Evolutionary conservation across 2,329 filamentous ascomycete species (phyloP).

Genomic region (Arthroderma sp.): DNA sequence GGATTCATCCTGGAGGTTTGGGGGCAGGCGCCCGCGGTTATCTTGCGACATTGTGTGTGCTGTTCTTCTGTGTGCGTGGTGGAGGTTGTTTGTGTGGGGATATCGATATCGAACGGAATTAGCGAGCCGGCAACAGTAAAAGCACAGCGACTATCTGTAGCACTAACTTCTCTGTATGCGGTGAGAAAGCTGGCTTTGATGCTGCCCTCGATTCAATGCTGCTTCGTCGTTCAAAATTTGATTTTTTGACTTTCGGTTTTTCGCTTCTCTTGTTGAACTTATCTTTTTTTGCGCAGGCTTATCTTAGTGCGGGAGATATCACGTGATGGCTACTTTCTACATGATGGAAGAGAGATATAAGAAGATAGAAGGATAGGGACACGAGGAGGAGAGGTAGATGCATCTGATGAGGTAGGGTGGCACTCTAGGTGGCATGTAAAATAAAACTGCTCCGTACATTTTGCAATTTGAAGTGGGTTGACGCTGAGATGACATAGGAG

Average conservation of each 20-base stretch:
- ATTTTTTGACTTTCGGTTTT: slow-evolving; percentile 8
- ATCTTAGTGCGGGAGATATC: slow-evolving; percentile 31
- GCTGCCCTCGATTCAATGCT: background rate
- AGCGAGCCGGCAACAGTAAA: slow-evolving; percentile 25
- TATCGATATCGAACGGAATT: background rate
- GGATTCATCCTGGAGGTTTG: slow-evolving; percentile 59
- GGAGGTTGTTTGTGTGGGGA: background rate
- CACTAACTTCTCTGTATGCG: background rate
- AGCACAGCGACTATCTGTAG: slow-evolving; percentile 6
- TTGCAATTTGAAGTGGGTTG: background rate
- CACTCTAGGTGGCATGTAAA: background rate
- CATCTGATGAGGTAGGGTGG: background rate
- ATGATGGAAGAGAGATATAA: background rate
- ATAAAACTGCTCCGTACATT: background rate
- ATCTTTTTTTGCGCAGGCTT: slow-evolving; percentile 33
- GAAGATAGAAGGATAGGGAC: background rate
- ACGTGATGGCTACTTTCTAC: slow-evolving; percentile 7
- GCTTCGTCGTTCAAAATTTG: background rate
- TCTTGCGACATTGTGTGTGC: slow-evolving; percentile 34
- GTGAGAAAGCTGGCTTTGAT: background rate
- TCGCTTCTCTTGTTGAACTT: slow-evolving; percentile 23
- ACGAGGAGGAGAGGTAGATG: too few relatives aligned
- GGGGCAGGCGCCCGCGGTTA: slow-evolving; percentile 30
- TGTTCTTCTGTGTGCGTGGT: slow-evolving; percentile 12
- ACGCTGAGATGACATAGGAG: background rate